These are phyloP conservation scores for Chlamydomonas sp. DNA, from an alignment of 139 green algal genomes.

Conservation along the genomic window DNA sequence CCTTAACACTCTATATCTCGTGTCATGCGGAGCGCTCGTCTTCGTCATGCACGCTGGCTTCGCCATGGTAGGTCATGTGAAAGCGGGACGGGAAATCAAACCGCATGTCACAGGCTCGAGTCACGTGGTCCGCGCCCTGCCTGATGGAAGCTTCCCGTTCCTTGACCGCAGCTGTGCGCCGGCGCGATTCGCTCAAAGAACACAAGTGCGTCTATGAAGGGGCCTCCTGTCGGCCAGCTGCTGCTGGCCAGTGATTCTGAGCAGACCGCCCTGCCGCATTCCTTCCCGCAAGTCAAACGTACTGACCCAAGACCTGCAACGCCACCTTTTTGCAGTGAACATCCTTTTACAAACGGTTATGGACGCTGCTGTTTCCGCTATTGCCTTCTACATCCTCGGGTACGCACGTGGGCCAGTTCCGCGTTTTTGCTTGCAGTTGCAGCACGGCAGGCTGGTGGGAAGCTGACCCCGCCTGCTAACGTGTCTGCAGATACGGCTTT, in stretches of 20 bases:
- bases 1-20: conserved; percentile 65
- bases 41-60: conserved; percentile 82
- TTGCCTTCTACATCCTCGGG: conserved; percentile 74
- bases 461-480: not conserved
- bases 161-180: conserved; percentile 71
- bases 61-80: not conserved
- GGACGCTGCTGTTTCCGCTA: conserved; percentile 74
- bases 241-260: not conserved
- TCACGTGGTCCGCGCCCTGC: not conserved
- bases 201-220: conserved; percentile 47
- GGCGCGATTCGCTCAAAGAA: conserved; percentile 90
- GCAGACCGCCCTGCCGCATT: not conserved
- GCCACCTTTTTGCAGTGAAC: conserved; percentile 65
- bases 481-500: conserved; percentile 40
- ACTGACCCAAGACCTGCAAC: not conserved
- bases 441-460: too few relatives aligned
- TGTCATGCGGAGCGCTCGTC: conserved; percentile 71
- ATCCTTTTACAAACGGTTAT: conserved; percentile 90
- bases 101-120: not conserved
- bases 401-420: conserved; percentile 18
- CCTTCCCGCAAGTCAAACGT: not conserved
- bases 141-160: not conserved
- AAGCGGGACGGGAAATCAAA: not conserved
- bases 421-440: not conserved
- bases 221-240: not conserved